Percentiles rank a stretch among this genome's conserved stretches.
Conservation (phyloP, 1,284 basidiomycete species). For the Singerocomus inundabilis region DNA sequence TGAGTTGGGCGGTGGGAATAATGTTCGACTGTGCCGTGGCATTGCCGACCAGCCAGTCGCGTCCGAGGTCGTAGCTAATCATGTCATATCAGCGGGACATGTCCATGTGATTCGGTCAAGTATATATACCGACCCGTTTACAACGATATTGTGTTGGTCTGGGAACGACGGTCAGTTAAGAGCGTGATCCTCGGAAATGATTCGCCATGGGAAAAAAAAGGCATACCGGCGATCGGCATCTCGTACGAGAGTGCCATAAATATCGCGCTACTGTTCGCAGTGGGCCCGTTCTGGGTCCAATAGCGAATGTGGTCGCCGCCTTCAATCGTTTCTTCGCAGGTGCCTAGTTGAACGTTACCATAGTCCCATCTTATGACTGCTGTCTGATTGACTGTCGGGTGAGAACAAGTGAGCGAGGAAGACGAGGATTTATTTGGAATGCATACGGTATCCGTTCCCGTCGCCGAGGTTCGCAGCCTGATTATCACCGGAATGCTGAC, state of each 20-base stretch:
- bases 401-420: background rate
- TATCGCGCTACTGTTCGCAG: conserved; percentile 69
- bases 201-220: no score
- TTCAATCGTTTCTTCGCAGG: conserved; percentile 81
- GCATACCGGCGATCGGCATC: conserved; percentile 54
- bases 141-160: conserved; percentile 54
- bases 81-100: conserved; percentile 1
- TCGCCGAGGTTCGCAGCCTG: conserved; percentile 87
- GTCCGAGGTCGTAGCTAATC: conserved; percentile 56
- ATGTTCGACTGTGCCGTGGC: conserved; percentile 54
- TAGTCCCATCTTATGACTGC: conserved; percentile 81
- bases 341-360: conserved; percentile 71
- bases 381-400: conserved; percentile 64
- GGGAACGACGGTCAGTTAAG: background rate
- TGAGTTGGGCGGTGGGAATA: conserved; percentile 49
- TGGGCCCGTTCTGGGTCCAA: conserved; percentile 76
- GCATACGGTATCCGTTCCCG: conserved; percentile 66
- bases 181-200: no score
- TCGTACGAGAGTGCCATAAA: conserved; percentile 86
- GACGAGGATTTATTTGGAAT: conserved; percentile 12
- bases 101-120: no score
- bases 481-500: conserved; percentile 68
- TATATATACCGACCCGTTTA: conserved; percentile 46
- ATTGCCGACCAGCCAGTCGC: conserved; percentile 83
- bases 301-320: conserved; percentile 93